These are phyloP conservation scores for Apiosordaria backusii DNA, from an alignment of 495 filamentous ascomycete genomes.

Conservation along the genomic window DNA sequence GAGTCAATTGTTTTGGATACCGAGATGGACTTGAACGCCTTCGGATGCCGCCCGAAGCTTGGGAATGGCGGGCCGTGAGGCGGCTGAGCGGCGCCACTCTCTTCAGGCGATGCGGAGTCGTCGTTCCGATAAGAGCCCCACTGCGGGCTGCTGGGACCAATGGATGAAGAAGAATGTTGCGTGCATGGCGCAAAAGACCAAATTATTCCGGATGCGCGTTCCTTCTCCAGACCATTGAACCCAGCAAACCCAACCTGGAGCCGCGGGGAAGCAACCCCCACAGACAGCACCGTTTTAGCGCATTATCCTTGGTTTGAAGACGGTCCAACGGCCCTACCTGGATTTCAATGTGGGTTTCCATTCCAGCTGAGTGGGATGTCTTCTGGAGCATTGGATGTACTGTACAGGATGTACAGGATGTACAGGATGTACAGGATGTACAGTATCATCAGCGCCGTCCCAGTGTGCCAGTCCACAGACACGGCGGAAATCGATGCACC, in stretches of 20 bases:
- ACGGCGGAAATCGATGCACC: conserved; percentile 19
- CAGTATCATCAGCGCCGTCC: too few species aligned
- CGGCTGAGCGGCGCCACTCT: conserved; percentile 33
- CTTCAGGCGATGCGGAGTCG: conserved; percentile 38
- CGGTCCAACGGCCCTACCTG: conserved; percentile 15
- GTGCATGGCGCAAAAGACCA: conserved; percentile 20
- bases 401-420: too few species aligned
- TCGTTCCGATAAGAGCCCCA: conserved; percentile 29
- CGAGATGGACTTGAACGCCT: neutral
- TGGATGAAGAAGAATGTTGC: neutral
- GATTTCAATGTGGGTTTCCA: conserved; percentile 1
- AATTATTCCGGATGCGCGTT: conserved; percentile 23
- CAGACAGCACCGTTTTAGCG: neutral
- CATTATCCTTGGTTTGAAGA: neutral
- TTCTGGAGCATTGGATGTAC: too few species aligned
- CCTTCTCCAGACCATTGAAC: conserved; percentile 8
- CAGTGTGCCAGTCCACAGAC: too few species aligned
- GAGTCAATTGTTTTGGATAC: neutral
- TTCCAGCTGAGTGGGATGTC: too few species aligned
- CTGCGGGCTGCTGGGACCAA: conserved; percentile 16
- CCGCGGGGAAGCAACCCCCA: neutral
- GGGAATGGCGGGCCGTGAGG: conserved; percentile 37
- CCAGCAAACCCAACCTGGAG: neutral
- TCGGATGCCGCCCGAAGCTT: conserved; percentile 23
- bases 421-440: too few species aligned